Evolutionary conservation across 306 rosid species (phyloP).

Genomic region (Sindora glabra): DNA sequence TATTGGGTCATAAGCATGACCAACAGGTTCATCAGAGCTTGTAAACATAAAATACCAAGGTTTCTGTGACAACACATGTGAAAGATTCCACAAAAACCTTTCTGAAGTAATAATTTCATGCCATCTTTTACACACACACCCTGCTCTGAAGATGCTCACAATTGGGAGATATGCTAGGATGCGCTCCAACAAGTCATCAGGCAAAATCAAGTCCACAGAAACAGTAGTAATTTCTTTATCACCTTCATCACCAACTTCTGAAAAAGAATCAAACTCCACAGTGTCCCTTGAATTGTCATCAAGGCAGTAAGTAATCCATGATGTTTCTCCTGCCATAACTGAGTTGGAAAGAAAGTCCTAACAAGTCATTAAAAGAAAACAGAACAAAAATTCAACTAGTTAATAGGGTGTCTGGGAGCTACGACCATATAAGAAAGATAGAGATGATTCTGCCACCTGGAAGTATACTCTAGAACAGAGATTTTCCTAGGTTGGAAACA

Average conservation of each 20-base stretch:
- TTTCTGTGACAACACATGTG: constrained; percentile 48
- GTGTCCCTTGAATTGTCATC: constrained; percentile 37
- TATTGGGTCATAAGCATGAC: constrained; percentile 67
- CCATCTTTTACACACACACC: constrained; percentile 85
- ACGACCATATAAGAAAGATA: constrained; percentile 5
- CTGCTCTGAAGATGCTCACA: constrained; percentile 80
- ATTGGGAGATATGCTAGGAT: constrained; percentile 74
- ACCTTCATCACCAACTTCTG: constrained; percentile 50
- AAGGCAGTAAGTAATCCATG: constrained; percentile 61
- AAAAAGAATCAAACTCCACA: constrained; percentile 40
- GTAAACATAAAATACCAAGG: constrained; percentile 99
- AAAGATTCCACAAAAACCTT: constrained; percentile 62
- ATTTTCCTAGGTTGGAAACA: background rate
- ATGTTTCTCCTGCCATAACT: constrained; percentile 71
- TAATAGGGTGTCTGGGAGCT: background rate
- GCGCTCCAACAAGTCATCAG: constrained; percentile 84
- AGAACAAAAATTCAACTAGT: background rate
- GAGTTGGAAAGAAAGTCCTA: constrained; percentile 22
- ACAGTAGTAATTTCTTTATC: constrained; percentile 43
- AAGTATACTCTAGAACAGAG: background rate
- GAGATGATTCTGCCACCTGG: background rate
- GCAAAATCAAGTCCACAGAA: constrained; percentile 55
- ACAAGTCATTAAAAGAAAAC: background rate
- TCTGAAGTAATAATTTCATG: constrained; percentile 57
- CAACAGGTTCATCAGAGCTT: constrained; percentile 58